phyloP scores from a whole-genome alignment of 257 asterid species.

The Haberlea rhodopensis region DNA sequence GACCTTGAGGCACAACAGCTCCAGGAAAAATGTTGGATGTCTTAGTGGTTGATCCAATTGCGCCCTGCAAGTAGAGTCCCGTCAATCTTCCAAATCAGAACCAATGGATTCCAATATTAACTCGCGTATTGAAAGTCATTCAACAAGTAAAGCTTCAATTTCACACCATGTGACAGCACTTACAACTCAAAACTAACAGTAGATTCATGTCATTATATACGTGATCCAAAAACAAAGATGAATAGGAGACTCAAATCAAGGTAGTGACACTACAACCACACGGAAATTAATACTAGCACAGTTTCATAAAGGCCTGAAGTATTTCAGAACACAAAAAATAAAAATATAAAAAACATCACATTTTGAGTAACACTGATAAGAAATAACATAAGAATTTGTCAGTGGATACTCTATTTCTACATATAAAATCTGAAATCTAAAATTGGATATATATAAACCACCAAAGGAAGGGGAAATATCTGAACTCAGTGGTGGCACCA shows the following conservation, averaged over 20 bases:
- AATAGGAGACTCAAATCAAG: slow-evolving; percentile 4
- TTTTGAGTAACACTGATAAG: not conserved
- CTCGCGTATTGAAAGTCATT: not conserved
- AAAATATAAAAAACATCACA: not conserved
- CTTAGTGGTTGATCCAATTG: slow-evolving; percentile 41
- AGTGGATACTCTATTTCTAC: not conserved
- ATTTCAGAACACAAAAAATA: not conserved
- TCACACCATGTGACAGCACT: slow-evolving; percentile 20
- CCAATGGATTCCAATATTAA: not conserved
- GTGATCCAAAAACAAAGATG: slow-evolving; percentile 3
- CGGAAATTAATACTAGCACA: not conserved
- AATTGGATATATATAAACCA: no score
- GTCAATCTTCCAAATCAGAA: slow-evolving; percentile 22
- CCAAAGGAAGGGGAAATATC: not conserved
- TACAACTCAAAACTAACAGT: slow-evolving; percentile 10
- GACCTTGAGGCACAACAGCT: slow-evolving; percentile 34
- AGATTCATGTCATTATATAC: slow-evolving; percentile 7
- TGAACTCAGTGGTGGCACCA: not conserved
- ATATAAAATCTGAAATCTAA: no score
- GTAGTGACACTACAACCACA: not conserved
- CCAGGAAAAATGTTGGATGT: slow-evolving; percentile 44
- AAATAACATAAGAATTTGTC: slow-evolving; percentile 5
- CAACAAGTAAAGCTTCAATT: slow-evolving; percentile 18
- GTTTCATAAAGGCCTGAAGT: slow-evolving; percentile 8
- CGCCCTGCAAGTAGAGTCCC: slow-evolving; percentile 51